Conservation (phyloP, 176 grass and related monocot genomes). For the Cymbopogon citratus region DNA sequence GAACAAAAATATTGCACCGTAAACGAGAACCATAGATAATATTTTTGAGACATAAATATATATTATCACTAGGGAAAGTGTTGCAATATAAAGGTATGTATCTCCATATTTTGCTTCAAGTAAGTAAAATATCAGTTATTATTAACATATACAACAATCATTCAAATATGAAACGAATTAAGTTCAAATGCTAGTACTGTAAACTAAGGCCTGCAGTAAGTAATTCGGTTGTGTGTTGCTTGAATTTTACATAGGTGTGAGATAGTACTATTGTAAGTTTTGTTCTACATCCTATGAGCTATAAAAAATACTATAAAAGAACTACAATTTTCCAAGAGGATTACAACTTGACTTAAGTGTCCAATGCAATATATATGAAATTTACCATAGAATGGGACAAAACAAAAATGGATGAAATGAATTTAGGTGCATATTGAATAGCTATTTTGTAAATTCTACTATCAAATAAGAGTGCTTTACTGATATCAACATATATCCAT, state of each 20-base stretch:
- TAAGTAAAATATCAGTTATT: no score
- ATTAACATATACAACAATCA: no score
- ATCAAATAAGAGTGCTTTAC: neutral
- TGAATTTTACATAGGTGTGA: neutral
- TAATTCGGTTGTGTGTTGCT: neutral
- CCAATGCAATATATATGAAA: neutral
- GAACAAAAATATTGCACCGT: no score
- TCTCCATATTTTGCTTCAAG: no score
- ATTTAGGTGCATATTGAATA: neutral
- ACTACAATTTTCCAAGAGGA: neutral
- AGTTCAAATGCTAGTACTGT: neutral
- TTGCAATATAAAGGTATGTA: no score
- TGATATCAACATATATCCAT: no score
- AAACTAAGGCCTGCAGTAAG: neutral
- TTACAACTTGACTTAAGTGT: neutral
- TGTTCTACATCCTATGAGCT: accelerated
- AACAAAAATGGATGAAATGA: neutral
- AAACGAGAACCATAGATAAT: neutral
- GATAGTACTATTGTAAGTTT: neutral
- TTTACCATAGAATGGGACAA: neutral
- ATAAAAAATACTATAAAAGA: neutral
- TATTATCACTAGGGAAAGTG: neutral
- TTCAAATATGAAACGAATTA: no score
- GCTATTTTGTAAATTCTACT: neutral
- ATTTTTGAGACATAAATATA: neutral